Conservation (phyloP, 192 early-diverging fungal species). For the Coemansia reversa region DNA sequence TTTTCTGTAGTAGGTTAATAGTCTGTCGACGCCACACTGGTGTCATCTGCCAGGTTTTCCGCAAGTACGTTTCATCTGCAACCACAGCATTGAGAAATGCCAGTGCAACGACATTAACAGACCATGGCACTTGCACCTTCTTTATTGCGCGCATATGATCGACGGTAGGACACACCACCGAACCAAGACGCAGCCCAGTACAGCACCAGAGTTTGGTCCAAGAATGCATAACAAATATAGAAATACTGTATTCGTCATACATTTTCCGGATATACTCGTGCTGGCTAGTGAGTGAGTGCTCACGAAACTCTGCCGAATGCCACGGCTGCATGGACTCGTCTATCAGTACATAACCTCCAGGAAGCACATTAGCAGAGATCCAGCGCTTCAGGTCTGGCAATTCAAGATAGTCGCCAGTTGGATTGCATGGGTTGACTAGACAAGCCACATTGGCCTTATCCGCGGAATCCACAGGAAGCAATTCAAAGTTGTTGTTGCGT, state of each 20-base stretch:
- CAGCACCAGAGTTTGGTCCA: constrained; percentile 96
- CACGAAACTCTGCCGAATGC: constrained; percentile 75
- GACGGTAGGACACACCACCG: constrained; percentile 81
- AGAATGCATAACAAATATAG: constrained; percentile 86
- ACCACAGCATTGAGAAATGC: constrained; percentile 81
- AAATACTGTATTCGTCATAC: constrained; percentile 64
- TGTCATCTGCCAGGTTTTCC: constrained; percentile 78
- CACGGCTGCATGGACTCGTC: constrained; percentile 97
- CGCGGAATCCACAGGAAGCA: constrained; percentile 59
- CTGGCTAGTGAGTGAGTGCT: constrained; percentile 80
- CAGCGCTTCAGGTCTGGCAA: constrained; percentile 72
- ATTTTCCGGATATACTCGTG: constrained; percentile 63
- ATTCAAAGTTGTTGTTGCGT: constrained; percentile 66
- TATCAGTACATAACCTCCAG: constrained; percentile 79
- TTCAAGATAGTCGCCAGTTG: constrained; percentile 82
- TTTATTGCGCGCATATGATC: constrained; percentile 71
- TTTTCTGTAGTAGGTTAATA: constrained; percentile 23
- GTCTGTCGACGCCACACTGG: constrained; percentile 62
- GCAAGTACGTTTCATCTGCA: constrained; percentile 64
- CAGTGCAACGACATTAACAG: constrained; percentile 85
- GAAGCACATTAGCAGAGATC: constrained; percentile 71
- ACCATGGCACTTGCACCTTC: constrained; percentile 87
- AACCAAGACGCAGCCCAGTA: constrained; percentile 85
- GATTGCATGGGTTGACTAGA: constrained; percentile 92
- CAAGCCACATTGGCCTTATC: constrained; percentile 71